Evolutionary conservation across 495 filamentous ascomycete species (phyloP), one percentile per base, ranked within the genome.

Genomic region (Evernia prunastri): DNA sequence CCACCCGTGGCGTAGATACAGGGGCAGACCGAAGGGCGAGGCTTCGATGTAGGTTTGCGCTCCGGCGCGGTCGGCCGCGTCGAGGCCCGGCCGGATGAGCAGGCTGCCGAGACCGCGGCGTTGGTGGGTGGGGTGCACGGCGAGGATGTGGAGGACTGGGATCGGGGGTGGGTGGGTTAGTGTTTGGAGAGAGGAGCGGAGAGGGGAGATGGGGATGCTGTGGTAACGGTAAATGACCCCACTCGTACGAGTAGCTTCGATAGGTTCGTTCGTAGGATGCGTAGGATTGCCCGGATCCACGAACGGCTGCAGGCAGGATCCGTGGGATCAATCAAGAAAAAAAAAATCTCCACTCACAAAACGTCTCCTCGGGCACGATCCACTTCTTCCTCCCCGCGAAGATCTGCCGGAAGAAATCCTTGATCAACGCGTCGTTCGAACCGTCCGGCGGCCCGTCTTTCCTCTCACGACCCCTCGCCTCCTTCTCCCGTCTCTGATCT

Each of bases 1-100:
- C 72, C 81, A 86, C 15, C 85, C 84, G 64, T 77, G 67, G 65
- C 77, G 78, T 57, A 77, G 61, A 73, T 87, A 88, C n/a, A 88
- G 27, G 13, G 73, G 71, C 43, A 73, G 72, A 17, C 84, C 84
- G 13, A 73, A 74, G 7, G 74, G 77, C 37, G 82, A 82, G 0
- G 81, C 79, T 62, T 86, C 83, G 7, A 87, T 66, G 71, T 81
- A 87, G 7, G 79, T 69, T 57, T 77, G 74, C 35, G 73, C 65
- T 0, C 77, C 75, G n/a, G 71, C 75, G 25, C 72, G 68, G 72
- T 86, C 84, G 7, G 81, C 83, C 67, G 73, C 74, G 37, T 73
- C 66, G 15, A 79, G 61, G 0, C 82, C 82, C 76, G 79, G 83
- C 36, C 72, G 67, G 51, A 86, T 57, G 23, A 87, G 61, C 64